These are phyloP conservation scores for Glycyrrhiza uralensis DNA, from an alignment of 306 rosid species.

Conservation along the genomic window DNA sequence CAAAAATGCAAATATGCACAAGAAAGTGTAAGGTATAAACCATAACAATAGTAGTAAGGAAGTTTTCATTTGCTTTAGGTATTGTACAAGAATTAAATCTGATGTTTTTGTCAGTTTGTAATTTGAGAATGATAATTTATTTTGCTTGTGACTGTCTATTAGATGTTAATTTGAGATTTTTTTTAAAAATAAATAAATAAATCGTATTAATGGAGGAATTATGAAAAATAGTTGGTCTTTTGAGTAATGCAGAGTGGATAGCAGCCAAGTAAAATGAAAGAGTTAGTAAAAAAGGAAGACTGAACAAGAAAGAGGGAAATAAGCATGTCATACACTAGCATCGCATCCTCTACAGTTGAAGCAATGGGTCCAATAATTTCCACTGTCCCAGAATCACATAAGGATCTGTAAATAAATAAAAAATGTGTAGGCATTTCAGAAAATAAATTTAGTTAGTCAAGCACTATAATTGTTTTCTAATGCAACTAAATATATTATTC, in stretches of 20 bases:
- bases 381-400: constrained; percentile 83
- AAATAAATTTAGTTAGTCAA: constrained; percentile 6
- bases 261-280: constrained; percentile 21
- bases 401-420: constrained; percentile 54
- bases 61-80: neutral
- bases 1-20: neutral
- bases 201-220: neutral
- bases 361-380: constrained; percentile 97
- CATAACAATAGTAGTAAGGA: neutral
- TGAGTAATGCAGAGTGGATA: neutral
- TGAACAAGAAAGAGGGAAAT: neutral
- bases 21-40: neutral
- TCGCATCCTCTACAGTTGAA: constrained; percentile 80
- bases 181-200: neutral
- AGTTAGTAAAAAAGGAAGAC: neutral
- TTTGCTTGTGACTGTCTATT: neutral
- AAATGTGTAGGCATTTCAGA: neutral
- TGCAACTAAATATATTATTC: neutral
- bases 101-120: neutral
- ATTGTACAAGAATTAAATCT: neutral
- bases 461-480: neutral
- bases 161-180: too few relatives aligned
- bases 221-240: neutral
- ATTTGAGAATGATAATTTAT: neutral
- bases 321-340: constrained; percentile 75